These are phyloP conservation scores for Xanthoconium purpureum DNA, from an alignment of 768 basidiomycete species.

Conservation along the genomic window DNA sequence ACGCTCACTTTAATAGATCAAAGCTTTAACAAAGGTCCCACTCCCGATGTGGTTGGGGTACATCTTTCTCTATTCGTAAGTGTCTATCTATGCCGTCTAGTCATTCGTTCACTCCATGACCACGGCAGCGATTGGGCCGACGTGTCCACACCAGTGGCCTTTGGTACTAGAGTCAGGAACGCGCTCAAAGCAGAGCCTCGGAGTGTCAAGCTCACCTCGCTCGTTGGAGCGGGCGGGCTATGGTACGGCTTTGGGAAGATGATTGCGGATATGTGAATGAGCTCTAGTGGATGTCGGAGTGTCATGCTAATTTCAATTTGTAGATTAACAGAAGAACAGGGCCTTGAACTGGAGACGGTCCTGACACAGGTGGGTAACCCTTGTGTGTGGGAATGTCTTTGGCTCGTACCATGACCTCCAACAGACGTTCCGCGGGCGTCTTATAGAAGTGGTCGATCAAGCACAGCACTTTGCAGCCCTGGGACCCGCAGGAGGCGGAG, in stretches of 20 bases:
- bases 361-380: conserved; percentile 55
- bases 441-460: conserved; percentile 80
- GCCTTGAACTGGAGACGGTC: conserved; percentile 65
- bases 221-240: conserved; percentile 82
- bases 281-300: background rate
- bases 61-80: conserved; percentile 76
- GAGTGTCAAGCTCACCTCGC: conserved; percentile 75
- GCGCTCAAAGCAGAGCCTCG: conserved; percentile 87
- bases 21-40: conserved; percentile 69
- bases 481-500: conserved; percentile 54
- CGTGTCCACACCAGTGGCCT: conserved; percentile 78
- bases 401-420: conserved; percentile 2
- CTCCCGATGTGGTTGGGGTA: conserved; percentile 92
- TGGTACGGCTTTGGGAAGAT: conserved; percentile 94
- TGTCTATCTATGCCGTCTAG: background rate
- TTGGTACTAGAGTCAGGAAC: conserved; percentile 72
- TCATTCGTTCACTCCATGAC: conserved; percentile 1
- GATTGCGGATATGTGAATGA: conserved; percentile 74
- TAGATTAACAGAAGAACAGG: conserved; percentile 76
- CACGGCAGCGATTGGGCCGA: conserved; percentile 78
- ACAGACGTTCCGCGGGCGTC: conserved; percentile 73
- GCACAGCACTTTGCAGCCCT: conserved; percentile 83
- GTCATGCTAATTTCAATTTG: conserved; percentile 4
- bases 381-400: conserved; percentile 6
- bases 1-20: conserved; percentile 53